Evolutionary conservation across 2,329 filamentous ascomycete species (phyloP).

Genomic region (Bipolaris bicolor): DNA sequence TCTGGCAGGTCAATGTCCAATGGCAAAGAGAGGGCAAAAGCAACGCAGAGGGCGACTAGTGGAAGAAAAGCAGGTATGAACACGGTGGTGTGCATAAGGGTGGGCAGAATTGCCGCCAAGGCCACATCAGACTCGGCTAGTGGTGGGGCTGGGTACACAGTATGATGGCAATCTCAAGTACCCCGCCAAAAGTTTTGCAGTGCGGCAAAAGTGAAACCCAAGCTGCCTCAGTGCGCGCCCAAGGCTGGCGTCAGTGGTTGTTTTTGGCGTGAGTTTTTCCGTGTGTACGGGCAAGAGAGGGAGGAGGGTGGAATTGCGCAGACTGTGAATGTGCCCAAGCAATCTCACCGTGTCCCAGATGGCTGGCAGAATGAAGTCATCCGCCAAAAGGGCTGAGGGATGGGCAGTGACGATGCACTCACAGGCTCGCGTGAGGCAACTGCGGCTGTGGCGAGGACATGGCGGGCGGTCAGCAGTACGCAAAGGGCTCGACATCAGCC

Average conservation of each 20-base stretch:
- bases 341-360: not conserved
- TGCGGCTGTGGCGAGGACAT: conserved; percentile 31
- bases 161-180: conserved; percentile 20
- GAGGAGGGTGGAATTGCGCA: not conserved
- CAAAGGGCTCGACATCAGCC: not conserved
- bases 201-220: conserved; percentile 13
- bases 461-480: conserved; percentile 25
- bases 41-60: conserved; percentile 5
- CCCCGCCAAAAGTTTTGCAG: conserved; percentile 24
- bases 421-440: conserved; percentile 29
- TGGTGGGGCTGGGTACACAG: conserved; percentile 19
- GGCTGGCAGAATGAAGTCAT: not conserved
- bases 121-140: conserved; percentile 11
- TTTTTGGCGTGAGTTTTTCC: not conserved
- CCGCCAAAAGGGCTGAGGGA: conserved; percentile 3
- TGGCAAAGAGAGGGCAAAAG: conserved; percentile 3
- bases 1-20: conserved; percentile 2
- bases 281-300: not conserved
- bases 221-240: conserved; percentile 4
- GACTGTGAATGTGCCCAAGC: not conserved
- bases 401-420: conserved; percentile 15
- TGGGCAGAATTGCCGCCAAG: conserved; percentile 15
- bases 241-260: not conserved
- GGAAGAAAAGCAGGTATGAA: conserved; percentile 15
- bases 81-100: conserved; percentile 26